Conservation (phyloP, 495 filamentous ascomycete genomes). For the Talaromyces liani region DNA sequence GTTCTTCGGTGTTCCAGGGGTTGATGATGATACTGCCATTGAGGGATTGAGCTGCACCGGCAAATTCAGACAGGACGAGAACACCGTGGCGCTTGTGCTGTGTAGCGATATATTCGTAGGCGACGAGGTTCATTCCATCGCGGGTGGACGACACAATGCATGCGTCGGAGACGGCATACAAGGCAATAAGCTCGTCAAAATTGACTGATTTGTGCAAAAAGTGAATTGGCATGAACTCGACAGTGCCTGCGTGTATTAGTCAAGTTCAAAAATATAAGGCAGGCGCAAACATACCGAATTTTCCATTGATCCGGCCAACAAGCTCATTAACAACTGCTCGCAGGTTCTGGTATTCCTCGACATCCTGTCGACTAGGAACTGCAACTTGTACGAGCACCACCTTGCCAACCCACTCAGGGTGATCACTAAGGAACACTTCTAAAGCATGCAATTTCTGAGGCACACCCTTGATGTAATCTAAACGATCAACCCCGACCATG, state of each 20-base stretch:
- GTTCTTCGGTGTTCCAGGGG: constrained; percentile 83
- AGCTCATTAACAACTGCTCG: constrained; percentile 81
- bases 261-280: background rate
- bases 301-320: constrained; percentile 80
- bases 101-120: constrained; percentile 84
- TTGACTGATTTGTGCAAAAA: constrained; percentile 80
- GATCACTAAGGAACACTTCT: constrained; percentile 79
- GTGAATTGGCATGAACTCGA: constrained; percentile 88
- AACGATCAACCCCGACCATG: constrained; percentile 81
- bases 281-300: constrained; percentile 47
- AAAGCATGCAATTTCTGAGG: constrained; percentile 84
- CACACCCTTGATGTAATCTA: constrained; percentile 89
- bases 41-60: constrained; percentile 75
- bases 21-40: constrained; percentile 80
- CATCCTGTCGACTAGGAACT: constrained; percentile 75
- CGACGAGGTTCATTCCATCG: constrained; percentile 88
- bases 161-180: constrained; percentile 79
- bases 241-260: constrained; percentile 44
- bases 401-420: constrained; percentile 85
- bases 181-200: constrained; percentile 76
- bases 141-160: constrained; percentile 81
- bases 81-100: constrained; percentile 73
- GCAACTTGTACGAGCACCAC: constrained; percentile 87
- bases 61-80: constrained; percentile 83
- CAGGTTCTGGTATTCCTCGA: constrained; percentile 87